Evolutionary conservation across 495 filamentous ascomycete species (phyloP).

Genomic region (Viridothelium virens): DNA sequence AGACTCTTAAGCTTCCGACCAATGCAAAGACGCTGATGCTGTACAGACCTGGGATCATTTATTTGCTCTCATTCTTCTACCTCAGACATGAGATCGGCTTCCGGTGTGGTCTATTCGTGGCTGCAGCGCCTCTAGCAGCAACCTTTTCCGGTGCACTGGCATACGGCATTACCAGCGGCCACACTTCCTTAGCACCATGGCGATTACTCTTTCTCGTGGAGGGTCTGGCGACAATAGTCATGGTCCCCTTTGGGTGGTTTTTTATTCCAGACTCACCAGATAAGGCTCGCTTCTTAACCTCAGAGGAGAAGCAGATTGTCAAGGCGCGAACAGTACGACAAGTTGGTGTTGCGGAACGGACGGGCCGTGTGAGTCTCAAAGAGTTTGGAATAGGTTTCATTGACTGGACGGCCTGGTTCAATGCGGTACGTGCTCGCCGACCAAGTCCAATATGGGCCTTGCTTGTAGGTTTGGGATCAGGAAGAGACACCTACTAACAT

Average conservation of each 20-base stretch:
- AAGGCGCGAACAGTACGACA: not conserved
- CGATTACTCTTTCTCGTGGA: constrained; percentile 77
- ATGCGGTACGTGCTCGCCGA: constrained; percentile 37
- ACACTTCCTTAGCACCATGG: constrained; percentile 61
- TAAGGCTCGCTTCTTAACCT: constrained; percentile 60
- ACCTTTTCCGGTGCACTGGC: constrained; percentile 76
- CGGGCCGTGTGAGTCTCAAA: constrained; percentile 48
- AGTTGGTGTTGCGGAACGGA: constrained; percentile 21
- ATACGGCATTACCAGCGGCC: constrained; percentile 68
- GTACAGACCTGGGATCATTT: not conserved
- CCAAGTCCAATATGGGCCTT: not conserved
- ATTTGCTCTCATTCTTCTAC: constrained; percentile 71
- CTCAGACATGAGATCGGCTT: constrained; percentile 66
- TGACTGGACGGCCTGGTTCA: constrained; percentile 55
- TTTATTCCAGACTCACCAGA: constrained; percentile 65
- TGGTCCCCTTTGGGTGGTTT: constrained; percentile 56
- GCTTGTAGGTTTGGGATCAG: not conserved
- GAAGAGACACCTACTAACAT: not conserved
- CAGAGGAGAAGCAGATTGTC: constrained; percentile 49
- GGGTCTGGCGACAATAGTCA: constrained; percentile 59
- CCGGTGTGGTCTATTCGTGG: constrained; percentile 63
- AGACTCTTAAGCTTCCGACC: not conserved
- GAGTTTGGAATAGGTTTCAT: constrained; percentile 51
- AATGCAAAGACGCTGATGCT: constrained; percentile 34
- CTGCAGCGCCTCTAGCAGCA: constrained; percentile 67